Evolutionary conservation across 2,329 filamentous ascomycete genomes (phyloP), one percentile per base, ranked within the genome.

Genomic region (Ophiognomonia clavigignenti-juglandacearum): DNA sequence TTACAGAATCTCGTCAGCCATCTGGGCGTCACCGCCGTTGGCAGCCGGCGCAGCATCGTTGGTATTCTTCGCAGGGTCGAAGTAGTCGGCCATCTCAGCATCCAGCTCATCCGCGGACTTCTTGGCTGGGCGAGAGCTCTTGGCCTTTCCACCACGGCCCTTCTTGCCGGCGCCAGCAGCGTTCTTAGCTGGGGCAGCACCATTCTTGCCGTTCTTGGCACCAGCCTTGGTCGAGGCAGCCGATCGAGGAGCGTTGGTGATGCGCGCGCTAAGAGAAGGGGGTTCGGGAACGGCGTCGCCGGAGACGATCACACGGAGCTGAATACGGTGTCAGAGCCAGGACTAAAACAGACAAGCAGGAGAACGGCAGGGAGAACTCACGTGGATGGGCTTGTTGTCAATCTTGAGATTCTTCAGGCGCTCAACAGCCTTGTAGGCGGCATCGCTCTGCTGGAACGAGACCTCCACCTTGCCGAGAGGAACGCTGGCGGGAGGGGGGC

Each of bases 81-180:
- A 97, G 73, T 98, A 98, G 67, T 97, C 93, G 18, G 82, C 84
- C 93, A 98, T 98, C 67, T 98, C 93, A 4, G 88, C 90, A 65
- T 98, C 93, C 22, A 98, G 82, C 72, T 98, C 91, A 64, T 96
- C 92, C 1, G 86, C 83, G 0, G 90, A 95, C 86, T 97, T 97
- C 73, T 95, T 75, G 61, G 83, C 71, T 56, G 85, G 76, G 59
- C 85, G 80, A 55, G 77, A 73, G 60, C 73, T 85, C 57, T 83
- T 82, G 35, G 63, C 66, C 26, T 43, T 43, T 22, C 27, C 45
- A 53, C 73, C 73, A 48, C 76, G 73, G 50, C 70, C 69, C 64
- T 75, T 78, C 67, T 77, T 77, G 58, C 70, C 68, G 54, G 70
- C 71, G 37, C 34, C 46, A 35, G 68, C 72, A n/a, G n/a, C n/a